Evolutionary conservation across 352 stramenopile species (phyloP), one percentile per base, ranked within the genome.

Genomic region (Phytophthora palmivora): DNA sequence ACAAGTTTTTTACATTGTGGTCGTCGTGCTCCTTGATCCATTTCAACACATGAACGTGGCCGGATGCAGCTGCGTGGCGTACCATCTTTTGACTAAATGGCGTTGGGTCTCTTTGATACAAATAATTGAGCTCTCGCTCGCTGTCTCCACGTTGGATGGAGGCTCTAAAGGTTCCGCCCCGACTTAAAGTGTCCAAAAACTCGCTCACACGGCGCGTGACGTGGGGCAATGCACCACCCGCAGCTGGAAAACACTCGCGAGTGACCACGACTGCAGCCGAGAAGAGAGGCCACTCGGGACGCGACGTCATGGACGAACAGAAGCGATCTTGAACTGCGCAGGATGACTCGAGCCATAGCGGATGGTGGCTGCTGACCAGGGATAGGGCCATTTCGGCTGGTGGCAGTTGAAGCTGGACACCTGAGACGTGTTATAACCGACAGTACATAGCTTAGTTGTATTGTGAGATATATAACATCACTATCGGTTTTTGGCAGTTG

Each of bases 11-110:
- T 21, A 36, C 8, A 2, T 32, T 38, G 12, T 41, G 33, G 18
- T 56, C 47, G 4, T 59, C 34, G 38, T 58, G 50, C 21, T 63
- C 38, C 11, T 52, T 14, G 15, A 76, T 37, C 67, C 62, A 76
- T 47, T 70, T 42, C 24, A 76, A 30, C 30, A 69, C 51, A 19
- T 73, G 53, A 3, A 26, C 12, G 38, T 70, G 51, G 8, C 67
- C 63, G 2, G 15, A n/a, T 11, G 45, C 38, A 33, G 61, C 61
- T 4, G 61, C 54, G 8, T 60, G 36, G 9, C 45, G 45, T 10
- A 70, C 61, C 61, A 65, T 65, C 12, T 47, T 43, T 36, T 65
- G 61, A 12, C 32, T 64, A 39, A 70, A 44, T 11, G 39, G 47
- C 0, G 46, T 43, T 14, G 61, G 61, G 34, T 70, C 52, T 22